Evolutionary conservation across 2,329 filamentous ascomycete species (phyloP).

Genomic region (Fusarium tjaetaba): DNA sequence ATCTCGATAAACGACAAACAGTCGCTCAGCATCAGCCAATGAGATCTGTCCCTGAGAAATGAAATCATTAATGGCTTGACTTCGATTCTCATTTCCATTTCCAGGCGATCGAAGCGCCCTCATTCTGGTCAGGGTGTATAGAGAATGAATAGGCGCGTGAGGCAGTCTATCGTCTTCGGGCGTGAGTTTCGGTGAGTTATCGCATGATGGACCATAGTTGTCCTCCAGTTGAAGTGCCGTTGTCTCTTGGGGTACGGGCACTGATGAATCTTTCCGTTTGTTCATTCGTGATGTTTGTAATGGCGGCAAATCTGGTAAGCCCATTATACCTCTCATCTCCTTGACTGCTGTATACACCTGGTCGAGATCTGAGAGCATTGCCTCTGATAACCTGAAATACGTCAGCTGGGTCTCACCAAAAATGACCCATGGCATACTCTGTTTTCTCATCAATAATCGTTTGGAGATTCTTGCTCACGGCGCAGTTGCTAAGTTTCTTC

Average conservation of each 20-base stretch:
- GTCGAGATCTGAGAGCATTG: constrained; percentile 38
- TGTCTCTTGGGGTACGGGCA: not conserved
- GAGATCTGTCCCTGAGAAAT: constrained; percentile 54
- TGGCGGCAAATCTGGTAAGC: constrained; percentile 36
- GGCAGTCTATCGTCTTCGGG: constrained; percentile 50
- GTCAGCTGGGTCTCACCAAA: too few species aligned
- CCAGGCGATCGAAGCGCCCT: constrained; percentile 50
- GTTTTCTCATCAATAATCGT: constrained; percentile 54
- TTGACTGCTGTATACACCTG: constrained; percentile 40
- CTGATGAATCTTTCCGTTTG: constrained; percentile 20
- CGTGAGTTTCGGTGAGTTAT: constrained; percentile 43
- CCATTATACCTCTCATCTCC: constrained; percentile 38
- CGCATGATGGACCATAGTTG: constrained; percentile 38
- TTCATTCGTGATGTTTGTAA: constrained; percentile 26
- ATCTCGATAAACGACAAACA: constrained; percentile 61
- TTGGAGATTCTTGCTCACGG: constrained; percentile 54
- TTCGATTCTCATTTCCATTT: constrained; percentile 27
- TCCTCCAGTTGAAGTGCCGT: constrained; percentile 15
- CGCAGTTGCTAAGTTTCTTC: constrained; percentile 49
- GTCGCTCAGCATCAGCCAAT: constrained; percentile 58
- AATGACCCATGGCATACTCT: too few species aligned
- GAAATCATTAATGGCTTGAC: constrained; percentile 46
- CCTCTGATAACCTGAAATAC: constrained; percentile 29
- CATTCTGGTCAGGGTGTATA: constrained; percentile 51
- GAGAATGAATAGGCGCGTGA: constrained; percentile 51